Base-by-base conservation (phyloP, 1,139 yeast genomes). In the Pichia kudriavzevii region DNA sequence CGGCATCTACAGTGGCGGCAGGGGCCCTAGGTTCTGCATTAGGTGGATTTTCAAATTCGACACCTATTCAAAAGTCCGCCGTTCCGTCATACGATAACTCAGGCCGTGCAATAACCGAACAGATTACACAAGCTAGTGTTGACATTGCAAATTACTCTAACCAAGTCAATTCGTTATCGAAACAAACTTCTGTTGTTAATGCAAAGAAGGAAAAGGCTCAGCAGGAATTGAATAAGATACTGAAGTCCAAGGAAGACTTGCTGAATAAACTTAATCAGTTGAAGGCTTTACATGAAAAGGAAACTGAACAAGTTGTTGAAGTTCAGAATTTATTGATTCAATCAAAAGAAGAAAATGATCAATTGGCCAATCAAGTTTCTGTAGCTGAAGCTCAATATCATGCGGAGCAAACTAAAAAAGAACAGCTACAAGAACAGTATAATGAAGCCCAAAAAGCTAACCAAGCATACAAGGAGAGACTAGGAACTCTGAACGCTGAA, bases 71-170 rank as follows among this genome's bases (percentile, higher is more conserved):
- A n/a, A n/a, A n/a, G n/a, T n/a, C n/a, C n/a, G n/a, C n/a, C n/a
- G n/a, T n/a, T n/a, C n/a, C n/a, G n/a, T n/a, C n/a, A n/a, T n/a
- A n/a, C n/a, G n/a, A n/a, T n/a, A n/a, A n/a, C n/a, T n/a, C n/a
- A n/a, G n/a, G n/a, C n/a, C n/a, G n/a, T n/a, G 54, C 47, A 3
- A 67, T 75, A 5, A 72, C 85, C 1, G 75, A 78, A 18, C 77
- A 80, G 51, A 64, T 85, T 32, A 77, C 94, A 0, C 74, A 74
- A 44, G 88, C 94, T 4, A 77, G 93, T 12, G 74, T 91, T 4
- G 95, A 85, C 48, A 70, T 84, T 56, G 95, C 95, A 13, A 85
- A 88, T 49, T 68, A 82, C 32, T 81, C 94, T 1, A 84, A 80
- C 50, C 95, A 88, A 61, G 78, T 85, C 42, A 77, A 76, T 42